Conservation (phyloP, 1,284 basidiomycete genomes). For the Trametes versicolor region DNA sequence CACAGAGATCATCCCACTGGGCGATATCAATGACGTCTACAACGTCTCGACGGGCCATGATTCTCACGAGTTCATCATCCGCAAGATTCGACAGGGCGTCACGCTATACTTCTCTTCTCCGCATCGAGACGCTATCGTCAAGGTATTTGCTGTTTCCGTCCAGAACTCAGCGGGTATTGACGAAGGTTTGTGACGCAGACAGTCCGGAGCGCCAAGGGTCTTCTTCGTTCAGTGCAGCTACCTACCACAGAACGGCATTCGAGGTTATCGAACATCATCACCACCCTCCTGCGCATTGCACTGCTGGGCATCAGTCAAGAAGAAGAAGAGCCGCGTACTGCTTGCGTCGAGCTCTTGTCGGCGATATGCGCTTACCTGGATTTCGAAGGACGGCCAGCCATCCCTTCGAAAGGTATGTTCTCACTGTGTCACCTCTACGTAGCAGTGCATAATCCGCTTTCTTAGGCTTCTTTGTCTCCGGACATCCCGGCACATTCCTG, state of each 20-base stretch:
- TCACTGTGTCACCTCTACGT: conserved; percentile 23
- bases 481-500: conserved; percentile 73
- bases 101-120: conserved; percentile 78
- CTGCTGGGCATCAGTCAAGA: conserved; percentile 79
- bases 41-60: conserved; percentile 81
- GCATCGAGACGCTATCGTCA: conserved; percentile 78
- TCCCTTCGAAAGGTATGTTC: conserved; percentile 71
- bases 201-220: conserved; percentile 76
- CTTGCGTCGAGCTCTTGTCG: conserved; percentile 81
- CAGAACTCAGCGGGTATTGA: neutral
- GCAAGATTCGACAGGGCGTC: conserved; percentile 72
- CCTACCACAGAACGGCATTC: conserved; percentile 75
- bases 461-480: conserved; percentile 78
- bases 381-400: conserved; percentile 75
- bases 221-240: conserved; percentile 64
- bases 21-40: conserved; percentile 87
- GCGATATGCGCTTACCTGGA: conserved; percentile 83
- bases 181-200: conserved; percentile 49
- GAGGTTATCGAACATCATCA: conserved; percentile 84
- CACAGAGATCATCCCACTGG: conserved; percentile 80
- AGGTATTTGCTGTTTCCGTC: conserved; percentile 53
- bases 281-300: conserved; percentile 84
- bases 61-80: conserved; percentile 83
- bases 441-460: neutral
- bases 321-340: conserved; percentile 79